Evolutionary conservation across 352 stramenopile genomes (phyloP), one percentile per base, ranked within the genome.

Genomic region (Phytophthora gonapodyides): DNA sequence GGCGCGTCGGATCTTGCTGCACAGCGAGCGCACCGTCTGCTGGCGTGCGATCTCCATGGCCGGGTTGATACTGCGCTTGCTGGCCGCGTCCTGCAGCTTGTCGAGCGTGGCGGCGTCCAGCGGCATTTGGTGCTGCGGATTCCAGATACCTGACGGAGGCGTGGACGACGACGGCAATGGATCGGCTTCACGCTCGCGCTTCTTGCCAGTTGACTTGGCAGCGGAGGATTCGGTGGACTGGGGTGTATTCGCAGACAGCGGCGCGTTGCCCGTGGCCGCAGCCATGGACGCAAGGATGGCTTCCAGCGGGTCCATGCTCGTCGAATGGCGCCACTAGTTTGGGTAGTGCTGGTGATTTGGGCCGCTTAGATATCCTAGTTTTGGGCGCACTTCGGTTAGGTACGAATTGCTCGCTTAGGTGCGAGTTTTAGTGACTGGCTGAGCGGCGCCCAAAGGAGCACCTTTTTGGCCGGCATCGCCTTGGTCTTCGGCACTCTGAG

Each of bases 241-340:
- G 9, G 46, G 5, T 16, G 15, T 21, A 46, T 10, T 30, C 1
- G 12, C 3, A 11, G 40, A 36, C 7, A 24, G 57, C 19, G 61
- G 49, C 21, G 40, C 82, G 52, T 95, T 91, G 72, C 84, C 84
- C 30, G 82, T 95, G 61, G 84, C 78, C 37, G 61, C 59, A 40
- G 86, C 79, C 86, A 94, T 95, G 7, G 83, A 91, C 69, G 78
- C 84, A 47, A 95, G 67, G 64, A 95, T 93, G 42, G 80, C 78
- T 12, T 91, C 82, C 48, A 93, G 57, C 46, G 80, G 69, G 59
- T 91, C 82, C 59, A 7, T 52, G 27, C 27, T 31, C 27, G 27
- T 31, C 27, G 6, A 31, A 31, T 31, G 27, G 27, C 7, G 27
- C 24, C 24, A 27, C 24, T 27, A 27, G 4, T 27, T 27, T 27